Percentiles rank a stretch among this genome's conserved stretches.
These are phyloP conservation scores for Pyrenophora seminiperda DNA, from an alignment of 2,329 filamentous ascomycete species.

Conservation along the genomic window DNA sequence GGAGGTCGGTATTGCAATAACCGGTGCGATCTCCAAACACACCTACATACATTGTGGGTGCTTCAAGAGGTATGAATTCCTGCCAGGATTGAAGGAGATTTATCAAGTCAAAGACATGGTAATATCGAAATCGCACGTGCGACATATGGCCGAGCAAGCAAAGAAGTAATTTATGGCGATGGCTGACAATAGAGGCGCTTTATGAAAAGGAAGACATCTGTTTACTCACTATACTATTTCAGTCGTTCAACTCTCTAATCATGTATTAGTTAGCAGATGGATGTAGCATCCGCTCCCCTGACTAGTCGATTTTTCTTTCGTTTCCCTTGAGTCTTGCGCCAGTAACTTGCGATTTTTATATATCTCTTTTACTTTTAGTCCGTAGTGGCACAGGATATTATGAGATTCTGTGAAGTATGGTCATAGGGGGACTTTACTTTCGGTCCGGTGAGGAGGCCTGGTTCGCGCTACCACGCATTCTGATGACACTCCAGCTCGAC, in stretches of 20 bases:
- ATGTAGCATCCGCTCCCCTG: not conserved
- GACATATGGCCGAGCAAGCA: conserved; percentile 21
- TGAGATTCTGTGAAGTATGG: too few relatives aligned
- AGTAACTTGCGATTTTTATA: too few relatives aligned
- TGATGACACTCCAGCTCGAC: conserved; percentile 6
- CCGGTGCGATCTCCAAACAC: conserved; percentile 11
- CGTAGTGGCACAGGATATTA: too few relatives aligned
- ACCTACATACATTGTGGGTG: conserved; percentile 6
- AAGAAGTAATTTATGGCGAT: conserved; percentile 6
- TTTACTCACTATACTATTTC: too few relatives aligned
- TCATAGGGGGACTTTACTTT: not conserved
- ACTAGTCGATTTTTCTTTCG: not conserved
- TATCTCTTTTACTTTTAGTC: too few relatives aligned
- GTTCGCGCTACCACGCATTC: conserved; percentile 2
- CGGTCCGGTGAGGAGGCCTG: conserved; percentile 1
- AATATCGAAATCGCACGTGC: conserved; percentile 11
- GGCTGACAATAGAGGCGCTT: not conserved
- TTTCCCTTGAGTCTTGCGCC: too few relatives aligned
- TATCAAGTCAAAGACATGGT: conserved; percentile 9
- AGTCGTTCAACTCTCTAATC: too few relatives aligned
- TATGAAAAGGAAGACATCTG: too few relatives aligned
- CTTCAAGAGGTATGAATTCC: conserved; percentile 7
- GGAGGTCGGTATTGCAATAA: conserved; percentile 4
- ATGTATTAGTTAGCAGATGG: too few relatives aligned
- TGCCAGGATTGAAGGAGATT: conserved; percentile 2